These are phyloP conservation scores for Colletotrichum musae DNA, from an alignment of 2,329 filamentous ascomycete genomes.

Conservation along the genomic window DNA sequence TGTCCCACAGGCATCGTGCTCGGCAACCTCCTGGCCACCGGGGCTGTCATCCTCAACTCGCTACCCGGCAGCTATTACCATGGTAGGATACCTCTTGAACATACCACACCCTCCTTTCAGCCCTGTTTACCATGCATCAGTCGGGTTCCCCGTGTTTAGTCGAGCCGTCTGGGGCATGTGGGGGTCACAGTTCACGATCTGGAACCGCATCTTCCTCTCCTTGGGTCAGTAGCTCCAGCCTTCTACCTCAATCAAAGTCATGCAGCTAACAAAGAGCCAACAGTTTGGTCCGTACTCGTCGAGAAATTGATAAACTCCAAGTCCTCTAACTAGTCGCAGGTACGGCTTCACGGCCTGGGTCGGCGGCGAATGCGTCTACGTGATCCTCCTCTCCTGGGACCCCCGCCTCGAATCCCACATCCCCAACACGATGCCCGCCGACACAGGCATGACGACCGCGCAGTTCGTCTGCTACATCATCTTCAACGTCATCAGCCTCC, in stretches of 20 bases:
- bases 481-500: constrained; percentile 60
- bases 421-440: constrained; percentile 56
- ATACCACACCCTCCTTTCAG: too few species aligned
- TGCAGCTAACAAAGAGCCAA: constrained; percentile 24
- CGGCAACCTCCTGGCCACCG: constrained; percentile 56
- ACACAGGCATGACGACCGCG: constrained; percentile 60
- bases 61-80: constrained; percentile 60
- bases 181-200: constrained; percentile 44
- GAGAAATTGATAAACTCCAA: too few species aligned
- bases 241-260: background rate
- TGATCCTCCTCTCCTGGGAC: constrained; percentile 62
- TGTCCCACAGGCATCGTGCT: constrained; percentile 49
- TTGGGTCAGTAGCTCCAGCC: constrained; percentile 50
- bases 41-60: constrained; percentile 58
- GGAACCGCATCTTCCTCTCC: constrained; percentile 58
- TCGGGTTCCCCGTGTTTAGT: constrained; percentile 52
- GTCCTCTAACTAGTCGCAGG: constrained; percentile 43
- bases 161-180: constrained; percentile 51
- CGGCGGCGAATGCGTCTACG: constrained; percentile 61
- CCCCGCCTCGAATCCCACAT: constrained; percentile 59
- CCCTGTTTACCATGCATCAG: constrained; percentile 12
- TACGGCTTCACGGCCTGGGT: constrained; percentile 63
- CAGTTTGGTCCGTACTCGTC: constrained; percentile 44
- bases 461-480: constrained; percentile 60
- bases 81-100: constrained; percentile 45